Conservation (phyloP, 202 grass and related monocot genomes). For the Musa balbisiana region DNA sequence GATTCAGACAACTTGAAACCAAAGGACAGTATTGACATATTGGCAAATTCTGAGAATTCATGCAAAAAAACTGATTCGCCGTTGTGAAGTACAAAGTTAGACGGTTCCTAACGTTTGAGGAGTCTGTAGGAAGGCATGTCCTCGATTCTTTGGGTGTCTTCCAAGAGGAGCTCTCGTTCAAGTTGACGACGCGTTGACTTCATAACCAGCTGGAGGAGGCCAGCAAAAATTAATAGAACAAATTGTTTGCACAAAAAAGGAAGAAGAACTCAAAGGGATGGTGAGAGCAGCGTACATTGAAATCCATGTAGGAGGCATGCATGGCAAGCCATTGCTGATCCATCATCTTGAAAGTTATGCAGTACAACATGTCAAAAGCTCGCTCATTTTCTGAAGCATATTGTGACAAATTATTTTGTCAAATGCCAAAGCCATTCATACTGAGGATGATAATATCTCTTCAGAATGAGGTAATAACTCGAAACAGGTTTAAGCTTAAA, state of each 20-base stretch:
- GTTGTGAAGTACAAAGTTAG: background rate
- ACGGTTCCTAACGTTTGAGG: slow-evolving; percentile 48
- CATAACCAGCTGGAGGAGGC: slow-evolving; percentile 50
- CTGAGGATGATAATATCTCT: background rate
- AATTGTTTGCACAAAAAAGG: background rate
- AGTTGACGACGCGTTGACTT: slow-evolving; percentile 72
- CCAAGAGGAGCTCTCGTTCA: slow-evolving; percentile 74
- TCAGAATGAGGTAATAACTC: background rate
- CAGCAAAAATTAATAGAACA: background rate
- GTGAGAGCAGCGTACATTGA: slow-evolving; percentile 41
- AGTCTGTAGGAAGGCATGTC: slow-evolving; percentile 78
- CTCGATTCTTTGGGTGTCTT: slow-evolving; percentile 74
- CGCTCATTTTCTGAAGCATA: slow-evolving; percentile 58
- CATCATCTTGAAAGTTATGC: slow-evolving; percentile 68
- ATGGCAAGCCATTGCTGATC: slow-evolving; percentile 70
- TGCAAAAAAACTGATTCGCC: background rate
- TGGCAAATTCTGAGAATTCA: background rate
- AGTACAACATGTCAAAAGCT: slow-evolving; percentile 77
- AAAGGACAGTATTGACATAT: background rate
- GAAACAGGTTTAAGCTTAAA: background rate
- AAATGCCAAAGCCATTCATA: slow-evolving; percentile 11
- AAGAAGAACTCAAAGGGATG: background rate
- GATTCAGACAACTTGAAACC: background rate
- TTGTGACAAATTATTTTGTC: slow-evolving; percentile 5
- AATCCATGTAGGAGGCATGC: slow-evolving; percentile 65